A percentile compares a stretch with the other conserved stretches of the same genome.
phyloP scores from a whole-genome alignment of 1,139 yeast species.

The Scheffersomyces stambukii region DNA sequence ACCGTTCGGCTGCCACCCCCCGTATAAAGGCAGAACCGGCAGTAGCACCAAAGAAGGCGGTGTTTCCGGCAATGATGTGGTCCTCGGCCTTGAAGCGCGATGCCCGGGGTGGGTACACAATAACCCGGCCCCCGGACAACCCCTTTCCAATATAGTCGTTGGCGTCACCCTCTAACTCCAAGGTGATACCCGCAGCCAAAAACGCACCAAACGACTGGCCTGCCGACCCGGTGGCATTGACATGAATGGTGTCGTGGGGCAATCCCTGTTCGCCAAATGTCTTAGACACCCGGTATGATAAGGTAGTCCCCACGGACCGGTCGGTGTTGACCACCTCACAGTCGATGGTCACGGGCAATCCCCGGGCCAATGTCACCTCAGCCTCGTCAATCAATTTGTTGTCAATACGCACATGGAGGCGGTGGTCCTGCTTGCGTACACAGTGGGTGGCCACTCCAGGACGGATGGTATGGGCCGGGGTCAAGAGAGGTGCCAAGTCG shows the following conservation, averaged over 20 bases:
- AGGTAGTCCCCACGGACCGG: constrained; percentile 91
- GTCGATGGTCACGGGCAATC: constrained; percentile 90
- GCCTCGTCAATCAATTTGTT: constrained; percentile 95
- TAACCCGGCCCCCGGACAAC: constrained; percentile 88
- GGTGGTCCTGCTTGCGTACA: constrained; percentile 91
- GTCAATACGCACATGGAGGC: constrained; percentile 87
- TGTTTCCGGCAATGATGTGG: constrained; percentile 94
- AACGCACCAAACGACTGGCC: constrained; percentile 99
- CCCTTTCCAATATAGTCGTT: constrained; percentile 98
- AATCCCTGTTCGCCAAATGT: constrained; percentile 89
- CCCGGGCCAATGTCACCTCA: constrained; percentile 88
- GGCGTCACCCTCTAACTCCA: constrained; percentile 95
- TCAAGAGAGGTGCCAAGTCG: constrained; percentile 87
- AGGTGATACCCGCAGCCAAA: constrained; percentile 92
- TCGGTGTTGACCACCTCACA: constrained; percentile 93
- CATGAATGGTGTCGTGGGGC: constrained; percentile 95
- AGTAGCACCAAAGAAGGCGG: constrained; percentile 97
- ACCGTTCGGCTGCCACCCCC: constrained; percentile 98
- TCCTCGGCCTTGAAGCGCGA: constrained; percentile 90
- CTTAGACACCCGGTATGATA: constrained; percentile 91
- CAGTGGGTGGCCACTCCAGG: constrained; percentile 97
- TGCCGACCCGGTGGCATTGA: constrained; percentile 86
- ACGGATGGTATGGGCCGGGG: constrained; percentile 94
- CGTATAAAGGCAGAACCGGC: constrained; percentile 91
- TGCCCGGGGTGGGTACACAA: constrained; percentile 86